Conservation (phyloP, 306 rosid species). For the Glycyrrhiza uralensis region DNA sequence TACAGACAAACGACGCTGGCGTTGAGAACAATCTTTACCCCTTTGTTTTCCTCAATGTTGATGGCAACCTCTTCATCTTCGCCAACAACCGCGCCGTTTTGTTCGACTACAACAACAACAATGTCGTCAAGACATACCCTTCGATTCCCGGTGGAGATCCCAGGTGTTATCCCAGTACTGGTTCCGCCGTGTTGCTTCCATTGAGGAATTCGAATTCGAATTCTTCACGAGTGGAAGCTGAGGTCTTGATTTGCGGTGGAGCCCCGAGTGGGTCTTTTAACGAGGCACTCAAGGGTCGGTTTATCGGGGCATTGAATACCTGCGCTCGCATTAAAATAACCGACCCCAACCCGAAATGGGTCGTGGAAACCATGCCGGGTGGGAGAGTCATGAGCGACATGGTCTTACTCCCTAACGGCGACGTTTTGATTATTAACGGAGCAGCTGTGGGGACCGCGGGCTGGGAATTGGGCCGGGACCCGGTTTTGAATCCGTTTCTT, state of each 20-base stretch:
- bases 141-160: conserved; percentile 72
- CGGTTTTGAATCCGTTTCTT: conserved; percentile 48
- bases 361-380: conserved; percentile 62
- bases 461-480: conserved; percentile 51
- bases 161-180: conserved; percentile 64
- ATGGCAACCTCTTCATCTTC: conserved; percentile 63
- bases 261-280: conserved; percentile 61
- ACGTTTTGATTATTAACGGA: conserved; percentile 64
- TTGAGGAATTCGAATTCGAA: conserved; percentile 34
- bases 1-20: conserved; percentile 40
- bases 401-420: conserved; percentile 63
- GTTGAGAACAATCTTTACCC: conserved; percentile 74
- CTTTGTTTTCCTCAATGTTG: conserved; percentile 56
- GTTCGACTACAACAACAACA: conserved; percentile 35
- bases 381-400: conserved; percentile 66
- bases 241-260: conserved; percentile 77
- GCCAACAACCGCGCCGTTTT: conserved; percentile 64
- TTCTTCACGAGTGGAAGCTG: conserved; percentile 28
- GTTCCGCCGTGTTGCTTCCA: conserved; percentile 71
- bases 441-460: conserved; percentile 50
- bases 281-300: not conserved
- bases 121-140: conserved; percentile 44
- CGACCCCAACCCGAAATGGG: conserved; percentile 60
- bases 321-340: conserved; percentile 62
- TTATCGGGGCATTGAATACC: conserved; percentile 43